phyloP scores from a whole-genome alignment of 2,329 filamentous ascomycete species.

The Xenosphaeropsis pyriputrescens region DNA sequence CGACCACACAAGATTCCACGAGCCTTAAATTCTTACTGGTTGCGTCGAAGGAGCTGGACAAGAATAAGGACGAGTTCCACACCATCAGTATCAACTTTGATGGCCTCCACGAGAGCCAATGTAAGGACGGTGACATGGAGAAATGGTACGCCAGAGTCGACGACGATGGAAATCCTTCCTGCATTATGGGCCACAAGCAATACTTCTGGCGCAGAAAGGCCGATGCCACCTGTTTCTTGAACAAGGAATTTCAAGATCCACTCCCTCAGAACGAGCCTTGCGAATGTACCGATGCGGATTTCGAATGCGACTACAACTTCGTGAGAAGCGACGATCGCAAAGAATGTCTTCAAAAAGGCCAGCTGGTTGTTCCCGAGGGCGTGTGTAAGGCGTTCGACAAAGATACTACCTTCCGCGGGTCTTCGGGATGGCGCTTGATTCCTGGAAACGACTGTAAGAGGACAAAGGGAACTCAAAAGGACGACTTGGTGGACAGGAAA shows the following conservation, averaged over 20 bases:
- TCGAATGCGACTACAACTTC: conserved; percentile 96
- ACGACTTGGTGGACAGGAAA: conserved; percentile 57
- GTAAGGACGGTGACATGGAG: conserved; percentile 72
- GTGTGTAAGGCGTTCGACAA: conserved; percentile 43
- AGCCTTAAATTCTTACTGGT: conserved; percentile 81
- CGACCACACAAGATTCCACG: conserved; percentile 84
- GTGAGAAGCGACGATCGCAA: conserved; percentile 47
- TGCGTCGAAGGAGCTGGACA: conserved; percentile 34
- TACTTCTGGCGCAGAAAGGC: conserved; percentile 76
- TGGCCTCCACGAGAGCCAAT: conserved; percentile 66
- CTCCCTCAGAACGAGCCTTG: conserved; percentile 57
- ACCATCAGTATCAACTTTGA: conserved; percentile 74
- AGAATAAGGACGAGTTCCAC: conserved; percentile 36
- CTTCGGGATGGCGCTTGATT: conserved; percentile 84
- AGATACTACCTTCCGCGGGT: conserved; percentile 60
- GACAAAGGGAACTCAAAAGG: conserved; percentile 46
- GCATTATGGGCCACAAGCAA: conserved; percentile 93
- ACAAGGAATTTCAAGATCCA: conserved; percentile 70
- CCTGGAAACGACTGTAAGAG: conserved; percentile 65
- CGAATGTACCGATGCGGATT: conserved; percentile 71
- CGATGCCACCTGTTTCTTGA: conserved; percentile 77
- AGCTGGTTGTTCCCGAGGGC: conserved; percentile 52
- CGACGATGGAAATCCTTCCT: conserved; percentile 66
- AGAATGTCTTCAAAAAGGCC: conserved; percentile 51
- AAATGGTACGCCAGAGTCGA: conserved; percentile 78